Conservation (phyloP, 257 asterid genomes). For the Mentha longifolia region DNA sequence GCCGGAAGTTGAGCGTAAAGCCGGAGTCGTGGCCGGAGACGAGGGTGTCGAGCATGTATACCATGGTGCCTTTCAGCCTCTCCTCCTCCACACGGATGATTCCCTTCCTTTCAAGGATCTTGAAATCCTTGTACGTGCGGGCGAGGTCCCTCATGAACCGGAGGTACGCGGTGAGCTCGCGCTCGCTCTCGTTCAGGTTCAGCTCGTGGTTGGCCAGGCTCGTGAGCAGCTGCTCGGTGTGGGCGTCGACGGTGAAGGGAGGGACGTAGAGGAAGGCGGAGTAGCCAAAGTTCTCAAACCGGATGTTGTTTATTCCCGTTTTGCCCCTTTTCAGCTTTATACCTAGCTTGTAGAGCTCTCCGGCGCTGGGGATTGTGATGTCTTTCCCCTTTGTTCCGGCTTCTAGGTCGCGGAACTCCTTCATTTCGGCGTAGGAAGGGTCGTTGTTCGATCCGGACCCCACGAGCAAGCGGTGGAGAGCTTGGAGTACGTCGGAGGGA, state of each 20-base stretch:
- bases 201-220: too few species aligned
- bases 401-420: background rate
- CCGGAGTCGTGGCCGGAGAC: background rate
- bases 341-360: background rate
- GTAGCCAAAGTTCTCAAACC: background rate
- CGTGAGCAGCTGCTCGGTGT: too few species aligned
- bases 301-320: slow-evolving; percentile 6
- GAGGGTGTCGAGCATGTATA: background rate
- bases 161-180: too few species aligned
- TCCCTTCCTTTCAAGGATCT: background rate
- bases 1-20: slow-evolving; percentile 12
- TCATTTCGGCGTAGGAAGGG: background rate
- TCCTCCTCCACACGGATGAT: background rate
- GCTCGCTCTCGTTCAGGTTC: too few species aligned
- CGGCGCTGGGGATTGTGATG: slow-evolving; percentile 17
- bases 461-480: background rate
- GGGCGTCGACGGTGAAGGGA: background rate
- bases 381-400: background rate
- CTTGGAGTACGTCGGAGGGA: slow-evolving; percentile 12
- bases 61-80: background rate
- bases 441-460: background rate
- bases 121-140: background rate
- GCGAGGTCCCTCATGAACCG: too few species aligned
- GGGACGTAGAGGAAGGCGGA: background rate
- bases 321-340: background rate